These are phyloP conservation scores for Hypoxylon cercidicola DNA, from an alignment of 495 filamentous ascomycete genomes.

Conservation along the genomic window DNA sequence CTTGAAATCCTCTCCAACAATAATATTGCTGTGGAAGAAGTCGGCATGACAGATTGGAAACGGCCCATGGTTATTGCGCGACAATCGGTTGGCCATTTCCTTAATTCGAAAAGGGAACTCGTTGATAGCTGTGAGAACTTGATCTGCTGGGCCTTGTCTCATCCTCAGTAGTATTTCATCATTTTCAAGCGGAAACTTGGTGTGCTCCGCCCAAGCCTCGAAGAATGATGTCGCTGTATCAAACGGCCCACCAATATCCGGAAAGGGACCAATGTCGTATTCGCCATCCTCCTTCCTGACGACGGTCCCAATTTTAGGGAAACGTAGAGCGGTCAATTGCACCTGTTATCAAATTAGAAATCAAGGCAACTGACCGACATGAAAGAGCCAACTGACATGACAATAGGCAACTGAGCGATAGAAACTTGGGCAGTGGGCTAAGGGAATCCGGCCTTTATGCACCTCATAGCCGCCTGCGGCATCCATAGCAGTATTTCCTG, in stretches of 20 bases:
- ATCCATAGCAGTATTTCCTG: slow-evolving; percentile 36
- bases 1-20: slow-evolving; percentile 45
- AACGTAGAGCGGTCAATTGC: slow-evolving; percentile 27
- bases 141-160: slow-evolving; percentile 5
- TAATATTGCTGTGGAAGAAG: slow-evolving; percentile 51
- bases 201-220: slow-evolving; percentile 27
- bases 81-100: slow-evolving; percentile 26
- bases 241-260: slow-evolving; percentile 40
- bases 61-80: slow-evolving; percentile 25
- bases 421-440: slow-evolving; percentile 3
- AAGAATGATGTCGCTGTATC: slow-evolving; percentile 37
- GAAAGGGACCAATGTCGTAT: slow-evolving; percentile 35
- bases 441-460: slow-evolving; percentile 22
- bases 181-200: slow-evolving; percentile 20
- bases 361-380: neutral
- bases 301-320: slow-evolving; percentile 32
- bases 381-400: slow-evolving; percentile 8
- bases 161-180: slow-evolving; percentile 20
- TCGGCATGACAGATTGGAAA: slow-evolving; percentile 46
- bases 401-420: slow-evolving; percentile 21
- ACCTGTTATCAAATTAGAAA: slow-evolving; percentile 16
- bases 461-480: slow-evolving; percentile 17
- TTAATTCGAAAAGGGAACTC: slow-evolving; percentile 34
- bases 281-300: slow-evolving; percentile 17
- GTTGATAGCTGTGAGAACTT: slow-evolving; percentile 25